Percentiles rank a stretch among this genome's conserved stretches.
Evolutionary conservation across 164 flowering plant genomes (phyloP).

Genomic region (Nymphaea colorata): DNA sequence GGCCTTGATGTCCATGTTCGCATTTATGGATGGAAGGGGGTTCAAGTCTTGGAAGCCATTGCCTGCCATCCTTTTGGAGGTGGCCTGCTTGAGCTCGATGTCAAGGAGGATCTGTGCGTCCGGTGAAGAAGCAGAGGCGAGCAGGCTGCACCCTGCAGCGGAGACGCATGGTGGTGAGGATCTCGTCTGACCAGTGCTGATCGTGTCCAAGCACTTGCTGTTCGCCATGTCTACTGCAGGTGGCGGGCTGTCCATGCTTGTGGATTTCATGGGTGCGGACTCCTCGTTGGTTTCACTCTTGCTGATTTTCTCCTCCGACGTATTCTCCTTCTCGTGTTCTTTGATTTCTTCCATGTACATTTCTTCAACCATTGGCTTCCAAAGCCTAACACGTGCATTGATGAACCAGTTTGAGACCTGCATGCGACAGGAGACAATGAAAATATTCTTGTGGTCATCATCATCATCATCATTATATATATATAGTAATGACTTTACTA

Average conservation of each 20-base stretch:
- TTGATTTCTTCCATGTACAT: conserved; percentile 91
- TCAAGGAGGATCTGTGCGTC: not conserved
- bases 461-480: too few relatives aligned
- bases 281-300: conserved; percentile 43
- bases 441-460: not conserved
- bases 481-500: too few relatives aligned
- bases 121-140: not conserved
- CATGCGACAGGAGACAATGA: not conserved
- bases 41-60: not conserved
- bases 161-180: not conserved
- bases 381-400: conserved; percentile 89
- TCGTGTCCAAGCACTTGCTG: not conserved
- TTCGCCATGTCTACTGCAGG: not conserved
- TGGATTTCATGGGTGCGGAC: conserved; percentile 18
- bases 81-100: not conserved
- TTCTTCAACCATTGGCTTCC: conserved; percentile 99
- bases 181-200: not conserved
- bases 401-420: conserved; percentile 99
- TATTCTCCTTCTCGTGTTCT: conserved; percentile 32
- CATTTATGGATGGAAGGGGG: not conserved
- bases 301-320: conserved; percentile 27
- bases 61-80: not conserved
- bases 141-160: not conserved
- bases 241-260: conserved; percentile 25
- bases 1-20: not conserved